Evolutionary conservation across 2,329 filamentous ascomycete species (phyloP).

Genomic region (Cladosporium oxysporum): DNA sequence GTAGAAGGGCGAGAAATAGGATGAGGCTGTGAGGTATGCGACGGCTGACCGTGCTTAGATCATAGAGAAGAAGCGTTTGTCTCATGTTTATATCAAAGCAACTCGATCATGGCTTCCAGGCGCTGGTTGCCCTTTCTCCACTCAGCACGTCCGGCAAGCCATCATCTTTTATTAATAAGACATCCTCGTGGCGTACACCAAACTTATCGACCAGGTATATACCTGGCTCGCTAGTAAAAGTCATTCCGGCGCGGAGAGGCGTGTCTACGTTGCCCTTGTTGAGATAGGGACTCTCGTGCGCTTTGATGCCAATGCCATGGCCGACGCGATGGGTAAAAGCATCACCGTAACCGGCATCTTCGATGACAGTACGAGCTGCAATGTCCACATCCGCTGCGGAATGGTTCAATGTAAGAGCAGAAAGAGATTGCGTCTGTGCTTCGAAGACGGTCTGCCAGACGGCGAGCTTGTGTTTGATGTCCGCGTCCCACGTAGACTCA

Average conservation of each 20-base stretch:
- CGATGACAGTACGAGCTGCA: slow-evolving; percentile 60
- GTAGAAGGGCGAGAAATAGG: background rate
- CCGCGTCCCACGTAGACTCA: slow-evolving; percentile 28
- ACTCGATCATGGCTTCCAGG: background rate
- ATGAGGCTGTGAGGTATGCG: background rate
- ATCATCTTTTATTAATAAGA: slow-evolving; percentile 58
- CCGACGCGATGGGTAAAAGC: slow-evolving; percentile 64
- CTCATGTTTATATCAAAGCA: background rate
- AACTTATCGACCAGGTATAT: slow-evolving; percentile 63
- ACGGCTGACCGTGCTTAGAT: background rate
- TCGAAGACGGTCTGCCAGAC: slow-evolving; percentile 64
- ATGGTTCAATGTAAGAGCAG: slow-evolving; percentile 52
- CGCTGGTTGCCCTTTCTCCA: slow-evolving; percentile 51
- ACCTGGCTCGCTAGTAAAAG: slow-evolving; percentile 65
- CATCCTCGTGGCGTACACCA: slow-evolving; percentile 64
- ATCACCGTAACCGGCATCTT: slow-evolving; percentile 59
- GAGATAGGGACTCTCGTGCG: slow-evolving; percentile 65
- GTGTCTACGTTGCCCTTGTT: slow-evolving; percentile 60
- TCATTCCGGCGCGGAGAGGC: slow-evolving; percentile 58
- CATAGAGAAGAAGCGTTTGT: background rate
- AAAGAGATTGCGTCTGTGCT: slow-evolving; percentile 60
- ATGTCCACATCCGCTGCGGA: slow-evolving; percentile 63
- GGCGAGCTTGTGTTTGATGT: slow-evolving; percentile 51
- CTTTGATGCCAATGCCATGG: slow-evolving; percentile 67
- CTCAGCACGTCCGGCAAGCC: slow-evolving; percentile 59